phyloP scores from a whole-genome alignment of 2,329 filamentous ascomycete genomes.

The Pyrenochaeta sp. region DNA sequence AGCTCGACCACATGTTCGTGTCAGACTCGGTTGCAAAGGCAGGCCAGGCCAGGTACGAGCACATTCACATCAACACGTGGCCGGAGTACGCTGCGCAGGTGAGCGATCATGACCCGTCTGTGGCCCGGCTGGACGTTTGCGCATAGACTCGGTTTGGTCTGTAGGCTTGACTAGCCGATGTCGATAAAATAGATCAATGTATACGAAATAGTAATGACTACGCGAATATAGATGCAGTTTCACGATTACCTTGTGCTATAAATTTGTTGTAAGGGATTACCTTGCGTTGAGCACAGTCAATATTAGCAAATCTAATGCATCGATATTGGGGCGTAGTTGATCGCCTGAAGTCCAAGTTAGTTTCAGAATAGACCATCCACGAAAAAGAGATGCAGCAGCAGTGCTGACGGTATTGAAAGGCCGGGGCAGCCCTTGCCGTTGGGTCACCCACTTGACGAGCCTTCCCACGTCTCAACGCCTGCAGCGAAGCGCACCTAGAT shows the following conservation, averaged over 20 bases:
- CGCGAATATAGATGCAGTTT: neutral
- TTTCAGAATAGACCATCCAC: neutral
- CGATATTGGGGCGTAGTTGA: conserved; percentile 22
- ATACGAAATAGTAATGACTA: conserved; percentile 3
- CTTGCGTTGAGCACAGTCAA: conserved; percentile 6
- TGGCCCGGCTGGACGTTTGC: conserved; percentile 71
- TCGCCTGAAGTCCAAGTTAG: neutral
- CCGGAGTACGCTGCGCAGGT: conserved; percentile 63
- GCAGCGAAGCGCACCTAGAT: conserved; percentile 15
- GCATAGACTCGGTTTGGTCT: conserved; percentile 19
- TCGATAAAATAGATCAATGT: neutral
- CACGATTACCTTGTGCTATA: conserved; percentile 3
- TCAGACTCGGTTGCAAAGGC: conserved; percentile 59
- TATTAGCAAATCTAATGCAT: conserved; percentile 9
- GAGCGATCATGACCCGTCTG: conserved; percentile 74
- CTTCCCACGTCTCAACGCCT: conserved; percentile 1
- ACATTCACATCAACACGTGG: conserved; percentile 78
- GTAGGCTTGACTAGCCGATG: conserved; percentile 10
- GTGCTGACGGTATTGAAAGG: conserved; percentile 5
- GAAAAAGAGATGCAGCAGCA: neutral
- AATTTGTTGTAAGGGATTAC: neutral
- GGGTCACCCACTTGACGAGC: conserved; percentile 10
- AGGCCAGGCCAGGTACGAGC: conserved; percentile 63
- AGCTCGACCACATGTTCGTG: conserved; percentile 75
- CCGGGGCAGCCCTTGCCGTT: conserved; percentile 2